These are phyloP conservation scores for Puccinellia tenuiflora DNA, from an alignment of 176 grass and related monocot species.

Conservation along the genomic window DNA sequence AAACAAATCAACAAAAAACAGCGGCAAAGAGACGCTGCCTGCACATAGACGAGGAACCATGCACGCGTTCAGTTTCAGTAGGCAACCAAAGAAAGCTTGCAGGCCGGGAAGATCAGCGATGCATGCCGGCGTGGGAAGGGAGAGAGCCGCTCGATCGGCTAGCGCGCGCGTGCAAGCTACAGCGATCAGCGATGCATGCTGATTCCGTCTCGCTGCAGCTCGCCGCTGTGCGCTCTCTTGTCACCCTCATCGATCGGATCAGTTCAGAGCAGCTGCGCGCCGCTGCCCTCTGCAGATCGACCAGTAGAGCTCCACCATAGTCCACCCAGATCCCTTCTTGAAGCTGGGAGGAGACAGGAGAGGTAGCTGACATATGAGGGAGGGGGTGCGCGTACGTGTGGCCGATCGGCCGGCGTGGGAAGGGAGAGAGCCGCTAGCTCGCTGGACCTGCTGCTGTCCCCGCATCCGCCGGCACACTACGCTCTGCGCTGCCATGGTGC, in stretches of 20 bases:
- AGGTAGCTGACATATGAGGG: neutral
- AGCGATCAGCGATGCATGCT: too few relatives aligned
- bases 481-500: neutral
- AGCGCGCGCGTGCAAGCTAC: too few relatives aligned
- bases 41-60: too few relatives aligned
- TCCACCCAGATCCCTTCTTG: neutral
- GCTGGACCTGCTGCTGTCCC: neutral
- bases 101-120: too few relatives aligned
- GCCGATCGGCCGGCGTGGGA: neutral
- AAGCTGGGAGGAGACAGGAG: neutral
- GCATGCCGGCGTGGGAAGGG: too few relatives aligned
- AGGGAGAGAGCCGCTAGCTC: neutral
- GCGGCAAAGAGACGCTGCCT: too few relatives aligned
- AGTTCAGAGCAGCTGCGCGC: neutral
- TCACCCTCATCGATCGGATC: neutral
- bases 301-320: neutral
- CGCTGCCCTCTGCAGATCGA: neutral
- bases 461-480: slow-evolving; percentile 20
- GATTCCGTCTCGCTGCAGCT: neutral
- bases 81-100: too few relatives aligned
- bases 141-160: too few relatives aligned
- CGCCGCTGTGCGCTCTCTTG: neutral
- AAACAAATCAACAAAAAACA: too few relatives aligned
- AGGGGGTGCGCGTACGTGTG: neutral
- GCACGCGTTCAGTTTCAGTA: too few relatives aligned